Evolutionary conservation across 192 early-diverging fungal genomes (phyloP), one percentile per base, ranked within the genome.

Genomic region (Podila horticola): DNA sequence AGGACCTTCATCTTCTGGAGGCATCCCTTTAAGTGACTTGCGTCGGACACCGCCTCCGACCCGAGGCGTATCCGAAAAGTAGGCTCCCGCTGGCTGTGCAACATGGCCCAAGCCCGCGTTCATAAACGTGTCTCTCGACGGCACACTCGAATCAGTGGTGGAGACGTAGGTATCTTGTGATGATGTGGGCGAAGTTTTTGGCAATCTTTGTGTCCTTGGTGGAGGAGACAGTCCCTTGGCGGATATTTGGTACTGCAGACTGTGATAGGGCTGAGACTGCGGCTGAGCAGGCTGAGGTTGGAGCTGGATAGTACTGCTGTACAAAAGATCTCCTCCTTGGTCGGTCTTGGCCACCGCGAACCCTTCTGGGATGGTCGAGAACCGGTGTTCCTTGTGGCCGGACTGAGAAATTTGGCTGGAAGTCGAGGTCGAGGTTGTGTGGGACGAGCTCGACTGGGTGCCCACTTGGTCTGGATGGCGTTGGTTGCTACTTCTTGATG

Each of bases 201-300:
- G 29, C 12, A 67, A 55, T 5, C 72, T 64, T 48, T 67, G 59
- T 19, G 64, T 3, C 26, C 73, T 61, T 36, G 73, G 73, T 29
- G 73, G 73, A 9, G 73, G 73, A n/a, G 73, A 74, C 38, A 74
- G 73, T 4, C 73, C 66, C 26, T 68, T 74, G 17, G 30, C 6
- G 2, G 73, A 68, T 5, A 36, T 26, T 7, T 64, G 49, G 36
- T 74, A 68, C 36, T 67, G 65, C 28, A 68, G 12, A 22, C 22
- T 55, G 9, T 28, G 36, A 60, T n/a, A 62, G 51, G 58, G 48
- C 62, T 64, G 22, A 17, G 52, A 51, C 15, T 57, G 41, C 20
- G n/a, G 55, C 36, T 67, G 28, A 36, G 0, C 34, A 1, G 41
- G 36, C 8, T 34, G 62, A 2, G 63, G 52, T 12, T 58, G 62